Evolutionary conservation across 495 filamentous ascomycete genomes (phyloP).

Genomic region (Neurospora sp.): DNA sequence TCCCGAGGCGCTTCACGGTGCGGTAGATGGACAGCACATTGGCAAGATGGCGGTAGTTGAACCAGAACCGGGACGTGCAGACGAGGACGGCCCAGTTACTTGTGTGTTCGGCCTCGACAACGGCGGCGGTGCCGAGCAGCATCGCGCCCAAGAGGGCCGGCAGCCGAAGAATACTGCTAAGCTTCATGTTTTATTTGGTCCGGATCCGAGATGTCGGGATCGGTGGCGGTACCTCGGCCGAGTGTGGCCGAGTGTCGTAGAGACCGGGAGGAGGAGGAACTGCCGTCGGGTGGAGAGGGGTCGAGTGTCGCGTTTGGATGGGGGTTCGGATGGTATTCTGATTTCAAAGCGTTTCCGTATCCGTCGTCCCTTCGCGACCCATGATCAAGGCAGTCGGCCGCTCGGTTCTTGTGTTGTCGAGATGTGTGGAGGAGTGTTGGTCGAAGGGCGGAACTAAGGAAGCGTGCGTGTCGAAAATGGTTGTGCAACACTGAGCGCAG

Average conservation of each 20-base stretch:
- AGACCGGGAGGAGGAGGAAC: not conserved
- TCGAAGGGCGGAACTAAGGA: not conserved
- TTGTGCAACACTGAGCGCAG: not conserved
- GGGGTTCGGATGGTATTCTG: not conserved
- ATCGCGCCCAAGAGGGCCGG: constrained; percentile 33
- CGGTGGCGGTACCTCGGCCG: not conserved
- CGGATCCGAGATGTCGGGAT: not conserved
- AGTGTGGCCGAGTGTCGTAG: not conserved
- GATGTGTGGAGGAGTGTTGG: not conserved
- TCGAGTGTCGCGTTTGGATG: not conserved
- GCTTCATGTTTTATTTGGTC: constrained; percentile 24
- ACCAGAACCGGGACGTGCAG: constrained; percentile 98
- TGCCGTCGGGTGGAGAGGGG: not conserved
- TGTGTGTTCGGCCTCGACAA: constrained; percentile 66
- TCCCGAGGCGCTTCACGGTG: constrained; percentile 94
- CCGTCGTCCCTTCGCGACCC: not conserved
- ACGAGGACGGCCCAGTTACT: constrained; percentile 98
- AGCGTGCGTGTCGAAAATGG: not conserved
- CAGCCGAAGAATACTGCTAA: constrained; percentile 24
- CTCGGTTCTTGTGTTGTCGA: not conserved
- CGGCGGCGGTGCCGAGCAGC: constrained; percentile 30
- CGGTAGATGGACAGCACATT: constrained; percentile 97
- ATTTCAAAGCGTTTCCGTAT: not conserved
- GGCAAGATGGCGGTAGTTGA: constrained; percentile 97
- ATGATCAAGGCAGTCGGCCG: not conserved